These are phyloP conservation scores for Guillardia theta DNA, from an alignment of 78 protist species.

Conservation along the genomic window DNA sequence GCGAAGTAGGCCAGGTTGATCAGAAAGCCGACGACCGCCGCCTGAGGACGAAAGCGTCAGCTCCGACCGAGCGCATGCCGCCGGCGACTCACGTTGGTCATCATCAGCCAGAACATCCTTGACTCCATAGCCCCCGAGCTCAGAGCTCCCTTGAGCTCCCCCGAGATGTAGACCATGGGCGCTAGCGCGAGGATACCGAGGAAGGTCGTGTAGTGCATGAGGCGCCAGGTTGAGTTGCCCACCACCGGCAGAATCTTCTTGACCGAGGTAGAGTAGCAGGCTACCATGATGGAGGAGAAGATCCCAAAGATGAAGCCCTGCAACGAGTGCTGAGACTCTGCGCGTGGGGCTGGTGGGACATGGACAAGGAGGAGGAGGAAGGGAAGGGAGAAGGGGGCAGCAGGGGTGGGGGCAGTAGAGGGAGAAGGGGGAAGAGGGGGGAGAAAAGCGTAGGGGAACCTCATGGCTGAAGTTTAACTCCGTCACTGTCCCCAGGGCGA, in stretches of 20 bases:
- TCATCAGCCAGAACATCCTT: background rate
- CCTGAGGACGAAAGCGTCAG: background rate
- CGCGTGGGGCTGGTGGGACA: background rate
- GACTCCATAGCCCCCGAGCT: background rate
- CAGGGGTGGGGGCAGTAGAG: background rate
- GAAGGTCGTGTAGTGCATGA: background rate
- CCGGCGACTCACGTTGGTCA: background rate
- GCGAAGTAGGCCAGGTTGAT: slow-evolving; percentile 27
- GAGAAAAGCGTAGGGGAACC: background rate
- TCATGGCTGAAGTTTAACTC: background rate
- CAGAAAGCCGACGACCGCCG: background rate
- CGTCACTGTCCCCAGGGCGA: background rate
- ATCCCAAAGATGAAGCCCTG: background rate
- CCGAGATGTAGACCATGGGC: background rate
- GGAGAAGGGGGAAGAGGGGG: background rate
- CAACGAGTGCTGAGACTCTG: background rate
- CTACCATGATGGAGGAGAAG: background rate
- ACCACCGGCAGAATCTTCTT: background rate
- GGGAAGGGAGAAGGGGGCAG: background rate
- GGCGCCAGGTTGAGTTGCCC: background rate
- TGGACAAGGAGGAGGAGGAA: background rate
- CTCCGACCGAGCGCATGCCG: too few species aligned
- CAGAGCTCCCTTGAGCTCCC: background rate
- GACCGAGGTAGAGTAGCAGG: background rate
- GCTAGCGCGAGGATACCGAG: background rate